Conservation (phyloP, 352 stramenopile species). For the Pythium graminicola region DNA sequence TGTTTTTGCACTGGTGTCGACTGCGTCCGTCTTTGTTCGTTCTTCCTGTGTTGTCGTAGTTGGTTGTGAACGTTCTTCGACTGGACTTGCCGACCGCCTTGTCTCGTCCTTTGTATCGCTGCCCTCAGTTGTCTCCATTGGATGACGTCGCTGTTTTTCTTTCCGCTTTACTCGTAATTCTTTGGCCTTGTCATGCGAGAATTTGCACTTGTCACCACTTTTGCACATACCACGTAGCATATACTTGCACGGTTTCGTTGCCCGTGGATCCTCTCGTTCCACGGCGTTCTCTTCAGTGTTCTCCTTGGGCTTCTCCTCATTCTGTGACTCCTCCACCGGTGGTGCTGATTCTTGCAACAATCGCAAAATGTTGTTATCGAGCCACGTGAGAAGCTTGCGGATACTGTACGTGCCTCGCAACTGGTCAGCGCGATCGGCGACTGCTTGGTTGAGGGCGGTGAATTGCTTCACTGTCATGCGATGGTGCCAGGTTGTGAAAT, state of each 20-base stretch:
- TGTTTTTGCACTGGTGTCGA: neutral
- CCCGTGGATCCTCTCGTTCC: neutral
- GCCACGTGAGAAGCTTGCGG: slow-evolving; percentile 72
- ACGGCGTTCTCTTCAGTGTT: neutral
- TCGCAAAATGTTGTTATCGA: slow-evolving; percentile 73
- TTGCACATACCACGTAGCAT: slow-evolving; percentile 51
- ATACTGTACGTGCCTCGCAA: slow-evolving; percentile 44
- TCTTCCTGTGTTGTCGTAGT: neutral
- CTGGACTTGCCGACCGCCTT: slow-evolving; percentile 1
- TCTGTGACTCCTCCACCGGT: neutral
- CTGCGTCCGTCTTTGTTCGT: neutral
- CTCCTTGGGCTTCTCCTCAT: neutral
- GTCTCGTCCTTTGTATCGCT: slow-evolving; percentile 6
- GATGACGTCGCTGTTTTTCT: slow-evolving; percentile 14
- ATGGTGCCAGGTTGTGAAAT: slow-evolving; percentile 46
- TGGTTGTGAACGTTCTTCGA: neutral
- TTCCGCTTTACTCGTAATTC: slow-evolving; percentile 19
- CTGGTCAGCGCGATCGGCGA: slow-evolving; percentile 32
- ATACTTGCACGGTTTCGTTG: slow-evolving; percentile 35
- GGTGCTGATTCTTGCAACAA: slow-evolving; percentile 22
- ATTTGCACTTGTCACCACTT: slow-evolving; percentile 46
- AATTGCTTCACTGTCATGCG: slow-evolving; percentile 37
- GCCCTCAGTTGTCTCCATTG: neutral
- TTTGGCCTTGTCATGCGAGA: slow-evolving; percentile 29
- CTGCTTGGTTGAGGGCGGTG: slow-evolving; percentile 27